These are phyloP conservation scores for Eurotiales sp. DNA, from an alignment of 2,329 filamentous ascomycete genomes.

Conservation along the genomic window DNA sequence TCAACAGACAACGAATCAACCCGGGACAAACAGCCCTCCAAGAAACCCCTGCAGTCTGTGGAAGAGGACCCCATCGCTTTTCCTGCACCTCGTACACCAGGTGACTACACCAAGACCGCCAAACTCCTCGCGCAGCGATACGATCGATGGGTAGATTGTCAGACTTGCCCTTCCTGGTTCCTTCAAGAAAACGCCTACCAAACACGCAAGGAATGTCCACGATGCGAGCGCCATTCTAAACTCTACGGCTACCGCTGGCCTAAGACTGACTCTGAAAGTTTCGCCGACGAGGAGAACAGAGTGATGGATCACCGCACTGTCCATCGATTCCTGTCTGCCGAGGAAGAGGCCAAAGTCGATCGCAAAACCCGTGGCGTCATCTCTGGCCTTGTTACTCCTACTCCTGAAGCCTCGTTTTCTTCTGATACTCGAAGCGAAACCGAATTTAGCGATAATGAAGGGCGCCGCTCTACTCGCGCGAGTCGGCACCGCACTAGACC, in stretches of 20 bases:
- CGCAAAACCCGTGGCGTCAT: slow-evolving; percentile 36
- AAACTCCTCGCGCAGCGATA: slow-evolving; percentile 72
- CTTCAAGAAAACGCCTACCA: slow-evolving; percentile 86
- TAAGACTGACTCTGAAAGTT: slow-evolving; percentile 80
- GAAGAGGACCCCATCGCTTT: slow-evolving; percentile 31
- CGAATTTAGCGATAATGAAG: slow-evolving; percentile 34
- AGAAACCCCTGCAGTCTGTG: slow-evolving; percentile 34
- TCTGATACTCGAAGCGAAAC: slow-evolving; percentile 38
- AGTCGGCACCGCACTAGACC: slow-evolving; percentile 20
- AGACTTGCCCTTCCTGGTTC: slow-evolving; percentile 75
- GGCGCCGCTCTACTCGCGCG: slow-evolving; percentile 33
- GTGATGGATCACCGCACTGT: slow-evolving; percentile 82
- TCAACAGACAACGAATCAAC: slow-evolving; percentile 16
- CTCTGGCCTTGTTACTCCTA: slow-evolving; percentile 28
- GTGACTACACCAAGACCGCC: slow-evolving; percentile 79
- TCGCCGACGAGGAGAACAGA: slow-evolving; percentile 63
- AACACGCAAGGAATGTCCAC: slow-evolving; percentile 78
- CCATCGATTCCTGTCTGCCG: slow-evolving; percentile 73
- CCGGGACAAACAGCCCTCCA: slow-evolving; percentile 22
- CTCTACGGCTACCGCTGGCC: slow-evolving; percentile 95
- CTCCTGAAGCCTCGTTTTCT: slow-evolving; percentile 30
- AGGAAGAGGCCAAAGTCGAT: slow-evolving; percentile 56
- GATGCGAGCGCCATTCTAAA: slow-evolving; percentile 93
- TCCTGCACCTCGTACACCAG: slow-evolving; percentile 53
- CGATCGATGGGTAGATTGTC: slow-evolving; percentile 83